Conservation (phyloP, 495 filamentous ascomycete species). For the Daldinia bambusicola region DNA sequence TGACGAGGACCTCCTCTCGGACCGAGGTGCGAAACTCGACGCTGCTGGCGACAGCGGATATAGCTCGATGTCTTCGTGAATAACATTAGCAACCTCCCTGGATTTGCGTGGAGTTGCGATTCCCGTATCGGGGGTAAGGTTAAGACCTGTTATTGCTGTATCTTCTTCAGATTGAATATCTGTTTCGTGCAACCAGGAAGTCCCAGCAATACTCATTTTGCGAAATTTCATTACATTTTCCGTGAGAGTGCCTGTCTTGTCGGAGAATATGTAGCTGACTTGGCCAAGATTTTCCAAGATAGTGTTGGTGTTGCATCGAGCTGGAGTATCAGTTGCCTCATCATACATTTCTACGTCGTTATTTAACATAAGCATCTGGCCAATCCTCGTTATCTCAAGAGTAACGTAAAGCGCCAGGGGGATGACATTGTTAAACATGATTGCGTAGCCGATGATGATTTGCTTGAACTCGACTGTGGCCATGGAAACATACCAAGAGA, state of each 20-base stretch:
- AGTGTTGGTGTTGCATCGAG: slow-evolving; percentile 88
- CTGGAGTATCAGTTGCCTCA: slow-evolving; percentile 79
- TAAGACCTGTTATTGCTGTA: slow-evolving; percentile 11
- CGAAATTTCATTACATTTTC: slow-evolving; percentile 93
- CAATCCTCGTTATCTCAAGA: slow-evolving; percentile 88
- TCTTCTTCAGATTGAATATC: slow-evolving; percentile 66
- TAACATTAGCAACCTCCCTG: slow-evolving; percentile 37
- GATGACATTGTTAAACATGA: slow-evolving; percentile 92
- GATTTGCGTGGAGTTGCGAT: slow-evolving; percentile 33
- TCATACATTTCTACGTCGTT: slow-evolving; percentile 92
- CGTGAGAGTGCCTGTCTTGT: slow-evolving; percentile 93
- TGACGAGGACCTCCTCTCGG: slow-evolving; percentile 48
- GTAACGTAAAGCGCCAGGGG: slow-evolving; percentile 89
- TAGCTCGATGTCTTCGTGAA: slow-evolving; percentile 48
- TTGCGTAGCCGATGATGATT: slow-evolving; percentile 86
- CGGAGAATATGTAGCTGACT: slow-evolving; percentile 90
- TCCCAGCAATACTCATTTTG: slow-evolving; percentile 87
- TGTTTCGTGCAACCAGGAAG: slow-evolving; percentile 82
- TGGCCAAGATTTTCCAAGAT: slow-evolving; percentile 94
- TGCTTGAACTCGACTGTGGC: slow-evolving; percentile 77
- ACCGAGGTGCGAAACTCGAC: slow-evolving; percentile 21
- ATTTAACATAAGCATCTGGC: slow-evolving; percentile 80
- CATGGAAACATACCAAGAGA: slow-evolving; percentile 77
- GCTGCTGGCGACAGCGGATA: slow-evolving; percentile 41
- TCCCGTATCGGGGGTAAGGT: slow-evolving; percentile 7